A percentile compares a stretch with the other conserved stretches of the same genome.
phyloP scores from a whole-genome alignment of 495 filamentous ascomycete genomes.

The Daldinia bambusicola region DNA sequence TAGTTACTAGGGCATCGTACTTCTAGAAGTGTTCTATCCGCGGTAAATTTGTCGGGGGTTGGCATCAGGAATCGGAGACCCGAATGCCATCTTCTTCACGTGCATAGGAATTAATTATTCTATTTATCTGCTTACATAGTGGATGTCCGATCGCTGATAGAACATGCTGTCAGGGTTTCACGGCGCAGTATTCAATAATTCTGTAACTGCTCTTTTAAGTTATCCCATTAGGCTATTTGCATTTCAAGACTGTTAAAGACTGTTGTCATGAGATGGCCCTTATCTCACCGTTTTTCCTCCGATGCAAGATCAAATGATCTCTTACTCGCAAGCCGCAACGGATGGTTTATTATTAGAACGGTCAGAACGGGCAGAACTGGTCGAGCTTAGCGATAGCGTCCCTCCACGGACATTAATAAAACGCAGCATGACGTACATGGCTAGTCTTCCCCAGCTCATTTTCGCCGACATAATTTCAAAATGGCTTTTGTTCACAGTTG shows the following conservation, averaged over 20 bases:
- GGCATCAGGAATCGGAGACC: not conserved
- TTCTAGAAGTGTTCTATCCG: not conserved
- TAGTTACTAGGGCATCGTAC: not conserved
- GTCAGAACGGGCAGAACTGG: too few species aligned
- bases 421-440: not conserved
- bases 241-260: too few species aligned
- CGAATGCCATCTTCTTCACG: not conserved
- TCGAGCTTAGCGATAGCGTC: constrained; percentile 21
- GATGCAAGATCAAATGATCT: not conserved
- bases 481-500: too few species aligned
- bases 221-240: too few species aligned
- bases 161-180: too few species aligned
- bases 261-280: not conserved
- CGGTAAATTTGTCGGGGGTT: not conserved
- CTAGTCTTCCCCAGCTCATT: not conserved
- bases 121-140: too few species aligned
- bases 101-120: too few species aligned
- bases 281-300: not conserved
- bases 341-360: constrained; percentile 31
- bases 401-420: not conserved
- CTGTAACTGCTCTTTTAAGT: too few species aligned
- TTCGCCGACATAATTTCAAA: not conserved
- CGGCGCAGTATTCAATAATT: too few species aligned
- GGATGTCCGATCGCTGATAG: too few species aligned
- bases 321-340: not conserved